These are phyloP conservation scores for Vaucheria bursata DNA, from an alignment of 352 stramenopile genomes.

Conservation along the genomic window DNA sequence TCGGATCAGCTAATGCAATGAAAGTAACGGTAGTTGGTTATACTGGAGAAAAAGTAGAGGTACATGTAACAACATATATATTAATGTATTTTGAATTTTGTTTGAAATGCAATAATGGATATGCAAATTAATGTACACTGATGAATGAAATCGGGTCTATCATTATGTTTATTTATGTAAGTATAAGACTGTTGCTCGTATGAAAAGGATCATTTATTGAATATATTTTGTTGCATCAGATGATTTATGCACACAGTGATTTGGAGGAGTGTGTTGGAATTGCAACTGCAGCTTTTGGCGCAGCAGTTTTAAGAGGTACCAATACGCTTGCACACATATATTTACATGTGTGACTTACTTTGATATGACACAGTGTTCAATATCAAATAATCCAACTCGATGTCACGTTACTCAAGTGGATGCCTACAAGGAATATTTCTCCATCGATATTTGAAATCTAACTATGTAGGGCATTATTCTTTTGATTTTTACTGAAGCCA, in stretches of 20 bases:
- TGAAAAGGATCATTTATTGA: too few relatives aligned
- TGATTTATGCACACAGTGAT: constrained; percentile 45
- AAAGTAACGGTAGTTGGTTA: constrained; percentile 29
- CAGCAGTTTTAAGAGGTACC: constrained; percentile 24
- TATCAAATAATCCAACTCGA: background rate
- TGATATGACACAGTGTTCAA: background rate
- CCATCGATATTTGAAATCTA: background rate
- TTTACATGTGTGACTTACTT: background rate
- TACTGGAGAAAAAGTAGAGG: constrained; percentile 26
- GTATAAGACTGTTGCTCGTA: too few relatives aligned
- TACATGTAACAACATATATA: too few relatives aligned
- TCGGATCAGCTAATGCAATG: constrained; percentile 48
- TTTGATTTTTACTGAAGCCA: too few relatives aligned
- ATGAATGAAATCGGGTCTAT: too few relatives aligned
- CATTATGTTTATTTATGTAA: too few relatives aligned
- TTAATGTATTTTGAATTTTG: too few relatives aligned
- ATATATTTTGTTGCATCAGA: too few relatives aligned
- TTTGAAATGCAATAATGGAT: too few relatives aligned
- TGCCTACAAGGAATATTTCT: background rate
- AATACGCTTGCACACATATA: background rate
- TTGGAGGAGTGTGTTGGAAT: constrained; percentile 48
- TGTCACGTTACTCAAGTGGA: background rate
- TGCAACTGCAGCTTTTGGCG: constrained; percentile 43
- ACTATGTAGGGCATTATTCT: background rate
- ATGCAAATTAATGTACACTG: too few relatives aligned